phyloP scores from a whole-genome alignment of 179 eudicot species.

The Silene vulgaris region DNA sequence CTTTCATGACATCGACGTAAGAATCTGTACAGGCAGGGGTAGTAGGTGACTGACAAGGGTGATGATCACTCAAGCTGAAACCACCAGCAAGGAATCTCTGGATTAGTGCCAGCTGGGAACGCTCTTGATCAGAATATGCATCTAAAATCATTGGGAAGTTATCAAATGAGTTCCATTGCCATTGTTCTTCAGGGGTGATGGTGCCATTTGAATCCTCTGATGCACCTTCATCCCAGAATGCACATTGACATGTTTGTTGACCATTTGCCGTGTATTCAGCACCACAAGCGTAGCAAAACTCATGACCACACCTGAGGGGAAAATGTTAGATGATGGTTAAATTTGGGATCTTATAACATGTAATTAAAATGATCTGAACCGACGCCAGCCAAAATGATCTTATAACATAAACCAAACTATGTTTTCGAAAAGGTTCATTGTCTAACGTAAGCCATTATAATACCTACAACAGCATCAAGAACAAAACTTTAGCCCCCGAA shows the following conservation, averaged over 20 bases:
- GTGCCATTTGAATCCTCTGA: slow-evolving; percentile 27
- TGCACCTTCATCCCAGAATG: slow-evolving; percentile 51
- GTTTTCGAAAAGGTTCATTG: too few relatives aligned
- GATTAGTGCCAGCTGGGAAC: slow-evolving; percentile 78
- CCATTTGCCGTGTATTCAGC: slow-evolving; percentile 39
- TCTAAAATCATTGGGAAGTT: slow-evolving; percentile 59
- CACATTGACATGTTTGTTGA: slow-evolving; percentile 61
- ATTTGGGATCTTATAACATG: background rate
- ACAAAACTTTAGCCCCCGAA: too few relatives aligned
- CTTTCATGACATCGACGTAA: slow-evolving; percentile 69
- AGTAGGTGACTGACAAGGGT: slow-evolving; percentile 56
- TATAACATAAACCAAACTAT: too few relatives aligned
- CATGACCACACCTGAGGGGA: slow-evolving; percentile 63
- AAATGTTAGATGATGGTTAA: background rate
- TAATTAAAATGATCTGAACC: too few relatives aligned
- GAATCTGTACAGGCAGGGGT: slow-evolving; percentile 52
- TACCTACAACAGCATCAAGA: too few relatives aligned
- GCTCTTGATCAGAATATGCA: slow-evolving; percentile 76
- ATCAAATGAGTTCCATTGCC: slow-evolving; percentile 73
- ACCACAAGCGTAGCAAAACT: slow-evolving; percentile 79
- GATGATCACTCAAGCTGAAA: slow-evolving; percentile 59
- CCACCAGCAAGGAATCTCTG: slow-evolving; percentile 78
- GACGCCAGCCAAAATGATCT: too few relatives aligned
- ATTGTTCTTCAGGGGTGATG: slow-evolving; percentile 44
- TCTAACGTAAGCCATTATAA: too few relatives aligned